phyloP scores from a whole-genome alignment of 352 stramenopile genomes.

The Phytophthora fragariaefolia region DNA sequence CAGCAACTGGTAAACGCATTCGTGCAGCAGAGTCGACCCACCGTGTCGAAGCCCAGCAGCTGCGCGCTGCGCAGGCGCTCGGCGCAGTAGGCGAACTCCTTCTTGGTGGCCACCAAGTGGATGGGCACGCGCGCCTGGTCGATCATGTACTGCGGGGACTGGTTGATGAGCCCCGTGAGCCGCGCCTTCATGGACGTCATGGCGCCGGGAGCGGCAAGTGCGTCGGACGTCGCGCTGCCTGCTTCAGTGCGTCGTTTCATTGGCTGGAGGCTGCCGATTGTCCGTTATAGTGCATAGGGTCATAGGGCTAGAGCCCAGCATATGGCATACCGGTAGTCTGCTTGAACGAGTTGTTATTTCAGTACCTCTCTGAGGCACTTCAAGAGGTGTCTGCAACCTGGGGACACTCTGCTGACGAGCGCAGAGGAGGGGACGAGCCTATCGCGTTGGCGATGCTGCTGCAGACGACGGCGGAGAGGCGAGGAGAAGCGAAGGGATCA shows the following conservation, averaged over 20 bases:
- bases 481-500: not conserved
- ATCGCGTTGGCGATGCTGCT: not conserved
- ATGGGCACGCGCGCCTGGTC: conserved; percentile 41
- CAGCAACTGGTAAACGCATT: too few species aligned
- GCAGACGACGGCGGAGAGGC: not conserved
- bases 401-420: not conserved
- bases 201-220: not conserved
- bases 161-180: conserved; percentile 55
- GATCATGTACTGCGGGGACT: conserved; percentile 64
- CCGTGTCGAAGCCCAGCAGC: conserved; percentile 77
- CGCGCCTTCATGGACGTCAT: conserved; percentile 38
- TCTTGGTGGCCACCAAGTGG: conserved; percentile 55
- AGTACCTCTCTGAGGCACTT: too few species aligned
- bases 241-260: conserved; percentile 21
- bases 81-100: conserved; percentile 61
- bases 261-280: conserved; percentile 8
- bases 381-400: too few species aligned
- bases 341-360: too few species aligned
- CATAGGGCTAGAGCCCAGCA: too few species aligned
- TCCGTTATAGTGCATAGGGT: too few species aligned
- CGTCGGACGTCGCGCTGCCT: not conserved
- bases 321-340: too few species aligned
- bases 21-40: too few species aligned
- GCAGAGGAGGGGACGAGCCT: too few species aligned
- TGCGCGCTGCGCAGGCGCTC: conserved; percentile 49